Percentiles rank a stretch among this genome's conserved stretches.
phyloP scores from a whole-genome alignment of 2,329 filamentous ascomycete species.

The Ilyonectria robusta region DNA sequence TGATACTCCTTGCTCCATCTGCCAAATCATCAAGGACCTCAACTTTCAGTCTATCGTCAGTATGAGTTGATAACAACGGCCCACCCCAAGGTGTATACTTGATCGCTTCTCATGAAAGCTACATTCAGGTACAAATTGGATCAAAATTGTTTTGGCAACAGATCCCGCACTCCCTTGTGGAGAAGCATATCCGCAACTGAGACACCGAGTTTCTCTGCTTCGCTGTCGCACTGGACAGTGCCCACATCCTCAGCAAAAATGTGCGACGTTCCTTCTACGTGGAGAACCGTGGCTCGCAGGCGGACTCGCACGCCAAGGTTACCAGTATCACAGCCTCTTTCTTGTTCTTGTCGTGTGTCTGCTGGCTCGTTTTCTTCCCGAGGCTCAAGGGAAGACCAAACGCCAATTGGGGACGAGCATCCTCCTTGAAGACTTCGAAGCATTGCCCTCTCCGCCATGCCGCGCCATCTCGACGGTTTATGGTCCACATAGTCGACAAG shows the following conservation, averaged over 20 bases:
- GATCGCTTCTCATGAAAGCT: not conserved
- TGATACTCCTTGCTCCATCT: too few relatives aligned
- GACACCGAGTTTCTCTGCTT: not conserved
- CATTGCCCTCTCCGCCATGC: not conserved
- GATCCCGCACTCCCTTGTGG: not conserved
- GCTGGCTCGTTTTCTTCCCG: not conserved
- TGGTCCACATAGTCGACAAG: not conserved
- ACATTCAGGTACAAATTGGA: too few relatives aligned
- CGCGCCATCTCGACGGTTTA: not conserved
- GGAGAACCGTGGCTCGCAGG: not conserved
- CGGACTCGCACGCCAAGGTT: not conserved
- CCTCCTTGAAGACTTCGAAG: not conserved
- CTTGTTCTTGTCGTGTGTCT: not conserved
- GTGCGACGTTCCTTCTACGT: not conserved
- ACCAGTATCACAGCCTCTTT: not conserved
- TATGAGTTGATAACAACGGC: too few relatives aligned
- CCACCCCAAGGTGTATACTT: not conserved
- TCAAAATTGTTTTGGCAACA: not conserved
- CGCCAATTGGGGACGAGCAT: slow-evolving; percentile 1
- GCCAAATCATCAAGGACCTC: too few relatives aligned
- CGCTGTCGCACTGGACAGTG: not conserved
- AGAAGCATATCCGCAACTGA: not conserved
- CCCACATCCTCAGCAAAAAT: not conserved
- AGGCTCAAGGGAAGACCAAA: not conserved
- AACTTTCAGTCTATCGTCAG: too few relatives aligned